Base-by-base conservation (phyloP, 805 yeast species). In the Helenozyma baotianmanensis region DNA sequence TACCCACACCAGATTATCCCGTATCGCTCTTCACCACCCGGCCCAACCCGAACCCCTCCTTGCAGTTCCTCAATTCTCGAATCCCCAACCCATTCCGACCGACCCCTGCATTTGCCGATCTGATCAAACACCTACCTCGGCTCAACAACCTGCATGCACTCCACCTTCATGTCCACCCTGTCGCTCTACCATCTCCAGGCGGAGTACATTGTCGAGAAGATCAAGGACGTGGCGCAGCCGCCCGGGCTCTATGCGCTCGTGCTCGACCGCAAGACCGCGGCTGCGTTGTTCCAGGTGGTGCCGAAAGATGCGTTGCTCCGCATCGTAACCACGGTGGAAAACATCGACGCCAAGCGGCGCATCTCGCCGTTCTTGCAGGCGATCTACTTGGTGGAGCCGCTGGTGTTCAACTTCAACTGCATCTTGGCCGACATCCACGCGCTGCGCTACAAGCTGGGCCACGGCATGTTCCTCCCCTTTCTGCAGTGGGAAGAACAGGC, bases 331-430 rank as follows among this genome's bases (percentile, higher is more conserved):
- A 78, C 85, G 10, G 68, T 84, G 12, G 88, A 80, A 48, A 58
- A 64, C 40, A 64, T 86, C 13, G 90, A 82, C 44, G 65, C 72
- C 16, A 64, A 61, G 25, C 69, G 95, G 42, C 72, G 73, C 26
- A 70, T 78, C 12, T 80, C 78, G 54, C 58, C 74, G 2, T 76
- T 79, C 13, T 68, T 85, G 27, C 90, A 82, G 44, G 97, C 88
- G 6, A 64, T 92, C 8, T 92, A 92, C 57, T 61, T 92, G 17
- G 58, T 87, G 12, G 84, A 82, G 31, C 88, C 95, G 1, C 59
- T 78, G 4, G 58, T 62, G 22, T 86, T 74, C 60, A 75, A 81
- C 23, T 60, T 87, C 37, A 81, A 80, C 36, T 89, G 97, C 58
- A 68, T 92, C 14, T 58, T 77, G 29, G 79, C 89, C 0, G 98